These are phyloP conservation scores for Metarhizium humberi DNA, from an alignment of 2,329 filamentous ascomycete genomes.

Conservation along the genomic window DNA sequence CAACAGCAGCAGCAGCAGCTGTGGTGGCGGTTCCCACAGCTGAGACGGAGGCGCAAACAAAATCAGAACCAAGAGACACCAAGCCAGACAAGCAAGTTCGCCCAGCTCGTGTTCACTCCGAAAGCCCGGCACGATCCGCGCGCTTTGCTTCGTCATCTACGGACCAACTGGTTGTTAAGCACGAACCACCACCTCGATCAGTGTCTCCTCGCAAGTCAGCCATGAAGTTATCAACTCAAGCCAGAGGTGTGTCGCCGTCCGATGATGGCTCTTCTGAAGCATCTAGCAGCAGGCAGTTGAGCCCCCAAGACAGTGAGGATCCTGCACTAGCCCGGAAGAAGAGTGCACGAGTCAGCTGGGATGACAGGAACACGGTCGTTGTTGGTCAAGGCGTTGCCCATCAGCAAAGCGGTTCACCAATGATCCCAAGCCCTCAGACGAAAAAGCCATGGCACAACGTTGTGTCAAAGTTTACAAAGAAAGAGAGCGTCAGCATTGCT, in stretches of 20 bases:
- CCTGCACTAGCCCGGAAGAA: conserved; percentile 43
- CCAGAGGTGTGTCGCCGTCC: conserved; percentile 41
- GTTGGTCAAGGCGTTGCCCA: conserved; percentile 37
- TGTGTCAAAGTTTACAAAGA: conserved; percentile 38
- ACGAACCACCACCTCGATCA: conserved; percentile 61
- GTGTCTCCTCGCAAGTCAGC: conserved; percentile 71
- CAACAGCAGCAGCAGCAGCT: conserved; percentile 17
- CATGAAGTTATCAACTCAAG: conserved; percentile 53
- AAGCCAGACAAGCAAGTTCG: conserved; percentile 9
- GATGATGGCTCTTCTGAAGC: conserved; percentile 35
- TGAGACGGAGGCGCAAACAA: background rate
- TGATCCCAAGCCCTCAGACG: conserved; percentile 26
- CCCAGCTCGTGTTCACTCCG: conserved; percentile 33
- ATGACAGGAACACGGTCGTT: conserved; percentile 51
- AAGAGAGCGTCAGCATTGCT: conserved; percentile 36
- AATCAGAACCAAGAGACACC: background rate
- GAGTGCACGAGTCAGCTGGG: conserved; percentile 68
- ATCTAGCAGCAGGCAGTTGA: conserved; percentile 19
- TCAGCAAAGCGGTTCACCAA: conserved; percentile 28
- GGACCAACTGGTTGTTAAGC: conserved; percentile 47
- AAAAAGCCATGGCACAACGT: conserved; percentile 42
- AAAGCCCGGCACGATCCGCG: conserved; percentile 58
- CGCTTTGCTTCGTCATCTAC: conserved; percentile 51
- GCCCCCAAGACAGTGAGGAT: conserved; percentile 26
- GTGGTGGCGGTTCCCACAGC: conserved; percentile 12